phyloP scores from a whole-genome alignment of 202 grass and related monocot genomes.

The Miscanthus sacchariflorus region DNA sequence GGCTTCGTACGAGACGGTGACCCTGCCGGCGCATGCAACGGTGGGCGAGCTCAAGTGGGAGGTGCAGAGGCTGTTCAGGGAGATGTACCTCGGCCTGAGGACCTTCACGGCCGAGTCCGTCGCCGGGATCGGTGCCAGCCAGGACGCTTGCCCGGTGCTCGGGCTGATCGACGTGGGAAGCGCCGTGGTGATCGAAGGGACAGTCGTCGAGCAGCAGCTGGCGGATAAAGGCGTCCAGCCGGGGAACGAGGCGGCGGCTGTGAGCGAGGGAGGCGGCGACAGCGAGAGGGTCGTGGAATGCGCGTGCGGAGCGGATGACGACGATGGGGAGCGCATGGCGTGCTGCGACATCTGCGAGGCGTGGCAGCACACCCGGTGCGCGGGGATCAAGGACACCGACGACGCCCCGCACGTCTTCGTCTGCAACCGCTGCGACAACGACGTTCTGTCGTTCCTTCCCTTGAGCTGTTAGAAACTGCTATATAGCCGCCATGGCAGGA shows the following conservation, averaged over 20 bases:
- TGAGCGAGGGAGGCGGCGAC: slow-evolving; percentile 57
- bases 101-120: slow-evolving; percentile 68
- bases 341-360: slow-evolving; percentile 91
- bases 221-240: not conserved
- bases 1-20: slow-evolving; percentile 64
- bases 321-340: slow-evolving; percentile 82
- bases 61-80: slow-evolving; percentile 75
- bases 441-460: slow-evolving; percentile 60
- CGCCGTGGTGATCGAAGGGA: slow-evolving; percentile 64
- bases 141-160: slow-evolving; percentile 51
- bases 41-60: slow-evolving; percentile 79
- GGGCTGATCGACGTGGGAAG: slow-evolving; percentile 49
- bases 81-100: slow-evolving; percentile 68
- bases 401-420: slow-evolving; percentile 76
- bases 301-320: slow-evolving; percentile 65
- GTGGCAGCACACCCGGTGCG: slow-evolving; percentile 84
- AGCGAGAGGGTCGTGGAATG: slow-evolving; percentile 62
- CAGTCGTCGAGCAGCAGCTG: slow-evolving; percentile 12
- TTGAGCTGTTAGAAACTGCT: slow-evolving; percentile 53
- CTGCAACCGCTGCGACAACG: slow-evolving; percentile 74
- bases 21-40: slow-evolving; percentile 61
- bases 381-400: slow-evolving; percentile 61
- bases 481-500: not conserved
- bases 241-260: slow-evolving; percentile 23
- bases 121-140: slow-evolving; percentile 32